These are phyloP conservation scores for Puccinia coronata DNA, from an alignment of 1,284 basidiomycete species.

Conservation along the genomic window DNA sequence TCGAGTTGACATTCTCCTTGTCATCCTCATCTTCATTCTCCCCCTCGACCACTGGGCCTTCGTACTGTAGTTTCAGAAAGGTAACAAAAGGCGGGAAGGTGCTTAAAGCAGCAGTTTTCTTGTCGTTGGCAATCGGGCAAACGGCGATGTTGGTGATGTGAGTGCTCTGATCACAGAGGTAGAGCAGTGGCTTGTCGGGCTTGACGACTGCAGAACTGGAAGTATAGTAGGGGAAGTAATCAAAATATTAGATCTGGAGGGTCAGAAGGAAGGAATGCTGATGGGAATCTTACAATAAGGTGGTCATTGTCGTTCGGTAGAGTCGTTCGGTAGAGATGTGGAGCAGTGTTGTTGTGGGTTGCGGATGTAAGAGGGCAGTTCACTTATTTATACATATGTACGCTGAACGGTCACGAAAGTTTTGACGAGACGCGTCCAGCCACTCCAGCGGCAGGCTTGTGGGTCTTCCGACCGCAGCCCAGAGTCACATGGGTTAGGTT, in stretches of 20 bases:
- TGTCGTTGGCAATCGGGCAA: background rate
- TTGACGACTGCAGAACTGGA: slow-evolving; percentile 47
- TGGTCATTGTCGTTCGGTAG: background rate
- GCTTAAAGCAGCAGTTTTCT: background rate
- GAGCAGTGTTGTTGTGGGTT: background rate
- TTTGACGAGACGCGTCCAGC: background rate
- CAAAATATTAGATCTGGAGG: no score
- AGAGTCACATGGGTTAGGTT: background rate
- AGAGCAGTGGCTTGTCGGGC: slow-evolving; percentile 34
- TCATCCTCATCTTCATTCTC: slow-evolving; percentile 31
- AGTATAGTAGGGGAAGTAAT: background rate
- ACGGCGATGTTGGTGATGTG: slow-evolving; percentile 47
- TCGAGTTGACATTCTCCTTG: slow-evolving; percentile 11
- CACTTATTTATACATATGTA: no score
- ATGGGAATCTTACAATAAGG: slow-evolving; percentile 1
- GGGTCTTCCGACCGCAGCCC: background rate
- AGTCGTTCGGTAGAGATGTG: background rate
- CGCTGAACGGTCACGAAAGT: background rate
- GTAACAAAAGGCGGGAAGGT: slow-evolving; percentile 27
- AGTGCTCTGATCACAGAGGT: slow-evolving; percentile 42
- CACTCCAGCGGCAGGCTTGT: background rate
- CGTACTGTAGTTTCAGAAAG: slow-evolving; percentile 45
- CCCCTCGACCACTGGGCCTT: slow-evolving; percentile 41
- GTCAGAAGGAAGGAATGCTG: background rate
- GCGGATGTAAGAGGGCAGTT: background rate